Base-by-base conservation (phyloP, 2,329 filamentous ascomycete species). In the Aspergillus neoniger region DNA sequence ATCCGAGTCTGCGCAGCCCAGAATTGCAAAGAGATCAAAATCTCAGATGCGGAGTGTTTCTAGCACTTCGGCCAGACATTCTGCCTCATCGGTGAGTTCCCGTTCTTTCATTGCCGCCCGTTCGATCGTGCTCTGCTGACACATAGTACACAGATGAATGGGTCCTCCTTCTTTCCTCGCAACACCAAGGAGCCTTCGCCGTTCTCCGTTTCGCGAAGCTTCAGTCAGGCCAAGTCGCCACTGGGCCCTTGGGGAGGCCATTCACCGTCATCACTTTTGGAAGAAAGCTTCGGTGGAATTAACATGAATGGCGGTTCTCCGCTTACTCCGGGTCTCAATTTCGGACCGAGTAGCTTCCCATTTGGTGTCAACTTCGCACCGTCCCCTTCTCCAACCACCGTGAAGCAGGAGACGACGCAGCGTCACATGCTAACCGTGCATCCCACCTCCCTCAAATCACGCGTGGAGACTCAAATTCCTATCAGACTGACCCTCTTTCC, bases 381-480 rank as follows among this genome's bases (percentile, higher is more conserved):
- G 15, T 70, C 75, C 1, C 65, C 72, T 4, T 65, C 69, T 9
- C 70, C 69, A 60, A 67, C 58, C n/a, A 68, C 62, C 44, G 53
- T 69, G 28, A 68, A 72, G 28, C 67, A 71, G 51, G 74, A 77
- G 25, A 68, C 65, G 9, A 65, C 74, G 5, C 68, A 76, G 25
- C 74, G 74, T 38, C 79, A 80, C 21, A 68, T 76, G 54, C 74
- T 91, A 41, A 84, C 83, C 12, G 85, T 91, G 47, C 83, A 88
- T 63, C 86, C 87, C 5, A 90, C 86, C 3, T 89, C 89, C 5
- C 74, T 86, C 59, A 98, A 97, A 77, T 96, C 93, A 15, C 88
- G 95, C 21, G 95, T 98, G 17, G 95, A 99, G 79, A 98, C 95
- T 0, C 95, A 98, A 73, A 97, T 98, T 67, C 91, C 91, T 8